Base-by-base conservation (phyloP, 495 filamentous ascomycete species). In the Cetradonia linearis region DNA sequence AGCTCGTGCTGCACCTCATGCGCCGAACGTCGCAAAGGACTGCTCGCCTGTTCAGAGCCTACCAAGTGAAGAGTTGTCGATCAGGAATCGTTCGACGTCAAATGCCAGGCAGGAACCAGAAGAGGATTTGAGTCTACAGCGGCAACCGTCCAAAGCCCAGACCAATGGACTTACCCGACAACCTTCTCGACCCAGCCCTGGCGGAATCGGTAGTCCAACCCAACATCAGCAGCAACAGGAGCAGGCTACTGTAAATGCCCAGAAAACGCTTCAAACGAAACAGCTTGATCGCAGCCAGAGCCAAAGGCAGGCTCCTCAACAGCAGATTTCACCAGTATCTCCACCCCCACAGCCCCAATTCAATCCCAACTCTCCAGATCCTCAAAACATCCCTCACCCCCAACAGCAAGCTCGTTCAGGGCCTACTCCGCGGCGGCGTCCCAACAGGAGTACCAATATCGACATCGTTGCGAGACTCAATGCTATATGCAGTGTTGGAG, bases 201-300 rank as follows among this genome's bases (percentile, higher is more conserved):
- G 59, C 60, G 69, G 67, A 5, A 67, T 74, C 54, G 65, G 70
- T 14, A 72, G 74, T 34, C 74, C 80, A 4, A 71, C 70, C n/a
- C 77, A 78, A 55, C 92, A 92, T 68, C 89, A 92, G 70, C 88
- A 91, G 66, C 88, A 94, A 61, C 90, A 94, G 69, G 85, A 90
- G 65, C 83, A 87, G 44, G 83, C 86, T 23, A 84, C 90, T 80
- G 78, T 81, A 6, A 85, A 84, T 53, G 84, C 86, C 3, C 89
- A 86, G 64, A 78, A 92, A 68, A 78, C 85, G n/a, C 73, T 80
- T 52, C 72, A 75, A 34, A 74, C 71, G 52, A 77, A 81, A 63
- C 73, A 82, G 63, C 64, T 77, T 59, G 86, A 76, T 66, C 76
- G 86, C 33, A 86, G 82, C 55, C 75, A 80, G 55, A 92, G 88